A percentile compares a stretch with the other conserved stretches of the same genome.
phyloP scores from a whole-genome alignment of 2,329 filamentous ascomycete species.

The Fusarium sp. region DNA sequence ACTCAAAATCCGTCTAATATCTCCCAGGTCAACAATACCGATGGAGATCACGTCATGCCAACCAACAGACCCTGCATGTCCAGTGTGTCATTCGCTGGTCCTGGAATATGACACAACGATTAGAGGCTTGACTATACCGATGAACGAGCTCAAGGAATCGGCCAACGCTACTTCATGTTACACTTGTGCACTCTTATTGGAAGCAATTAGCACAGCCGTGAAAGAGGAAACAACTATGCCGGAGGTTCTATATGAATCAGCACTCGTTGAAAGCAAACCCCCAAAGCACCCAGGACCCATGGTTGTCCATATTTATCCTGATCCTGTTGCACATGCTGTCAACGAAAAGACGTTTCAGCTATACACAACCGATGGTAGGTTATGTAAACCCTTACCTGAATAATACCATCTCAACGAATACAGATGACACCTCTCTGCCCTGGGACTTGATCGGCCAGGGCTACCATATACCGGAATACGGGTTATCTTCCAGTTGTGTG shows the following conservation, averaged over 20 bases:
- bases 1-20: neutral
- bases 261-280: neutral
- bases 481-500: neutral
- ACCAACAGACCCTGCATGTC: neutral
- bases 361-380: neutral
- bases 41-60: fast-evolving
- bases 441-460: neutral
- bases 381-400: fast-evolving
- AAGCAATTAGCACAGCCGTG: neutral
- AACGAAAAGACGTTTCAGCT: neutral
- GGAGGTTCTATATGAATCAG: neutral
- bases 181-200: neutral
- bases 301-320: neutral
- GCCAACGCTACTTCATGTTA: neutral
- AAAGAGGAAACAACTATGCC: neutral
- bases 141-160: neutral
- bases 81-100: neutral
- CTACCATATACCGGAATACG: neutral
- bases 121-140: neutral
- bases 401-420: neutral
- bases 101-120: neutral
- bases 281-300: neutral
- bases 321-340: neutral
- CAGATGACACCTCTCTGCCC: neutral
- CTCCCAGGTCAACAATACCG: too few relatives aligned